Base-by-base conservation (phyloP, 306 rosid genomes). In the Lathyrus aphaca region DNA sequence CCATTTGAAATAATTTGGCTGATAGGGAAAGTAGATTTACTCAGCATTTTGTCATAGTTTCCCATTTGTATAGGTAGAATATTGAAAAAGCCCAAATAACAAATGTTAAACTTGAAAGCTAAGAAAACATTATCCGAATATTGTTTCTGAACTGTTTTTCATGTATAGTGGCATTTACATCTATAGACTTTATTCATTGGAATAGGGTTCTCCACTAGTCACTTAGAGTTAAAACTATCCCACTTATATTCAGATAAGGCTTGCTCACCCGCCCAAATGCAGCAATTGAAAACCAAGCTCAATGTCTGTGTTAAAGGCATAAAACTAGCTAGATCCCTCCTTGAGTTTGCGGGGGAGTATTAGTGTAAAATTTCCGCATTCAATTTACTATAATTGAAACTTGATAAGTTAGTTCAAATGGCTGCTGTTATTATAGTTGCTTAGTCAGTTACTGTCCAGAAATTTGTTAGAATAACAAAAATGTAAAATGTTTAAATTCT, bases 1-100 rank as follows among this genome's bases (percentile, higher is more conserved):
- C 10, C 51, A 60, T 46, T 58, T 71, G 55, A 63, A 77, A 37
- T 63, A 63, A 68, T 64, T 59, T 32, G 9, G 46, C 12, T 11
- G 56, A 8, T 44, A 19, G 44, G 48, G 60, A 60, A 38, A 37
- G 60, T 53, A 55, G 10, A 46, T 35, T 53, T 69, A 39, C 6
- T 62, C 45, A 5, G 10, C 54, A 39, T 64, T 59, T 25, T 54
- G 64, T 42, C 49, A 5, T 46, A 55, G 43, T 73, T 67, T 68
- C 61, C 32, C 35, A 37, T 42, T 60, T 49, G 21, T 60, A 4
- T 69, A 71, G 51, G 46, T 32, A 29, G 68, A 53, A 49, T 48
- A 18, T n/a, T 60, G 56, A 44, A 55, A 21, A 46, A 25, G 25
- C 15, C n/a, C 18, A 60, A 60, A 9, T 58, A 58, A 29, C 64